A percentile compares a stretch with the other conserved stretches of the same genome.
Evolutionary conservation across 148 eudicot species (phyloP).

Genomic region (Fagopyrum tataricum): DNA sequence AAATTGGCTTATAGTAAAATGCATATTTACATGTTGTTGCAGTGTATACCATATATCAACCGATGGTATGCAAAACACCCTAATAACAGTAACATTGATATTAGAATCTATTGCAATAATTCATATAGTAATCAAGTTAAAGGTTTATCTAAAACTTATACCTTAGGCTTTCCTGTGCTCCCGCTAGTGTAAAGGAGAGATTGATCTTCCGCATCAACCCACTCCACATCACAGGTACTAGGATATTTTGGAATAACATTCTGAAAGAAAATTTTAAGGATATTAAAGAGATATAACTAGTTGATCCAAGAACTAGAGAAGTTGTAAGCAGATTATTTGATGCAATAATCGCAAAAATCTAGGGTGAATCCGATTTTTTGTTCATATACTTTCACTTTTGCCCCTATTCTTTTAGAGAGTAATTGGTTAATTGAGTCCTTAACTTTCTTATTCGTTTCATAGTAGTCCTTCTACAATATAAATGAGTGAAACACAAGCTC

Average conservation of each 20-base stretch:
- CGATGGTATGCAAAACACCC: constrained; percentile 99
- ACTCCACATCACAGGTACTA: constrained; percentile 71
- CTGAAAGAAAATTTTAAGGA: constrained; percentile 27
- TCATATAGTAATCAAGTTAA: constrained; percentile 5
- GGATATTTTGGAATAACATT: constrained; percentile 83
- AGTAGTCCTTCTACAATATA: too few species aligned
- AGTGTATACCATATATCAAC: constrained; percentile 97
- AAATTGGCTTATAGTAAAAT: constrained; percentile 90
- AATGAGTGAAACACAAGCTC: too few species aligned
- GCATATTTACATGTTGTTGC: constrained; percentile 97
- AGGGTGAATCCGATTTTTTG: too few species aligned
- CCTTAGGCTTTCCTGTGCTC: constrained; percentile 99
- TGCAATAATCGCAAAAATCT: background rate
- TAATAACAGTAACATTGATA: constrained; percentile 19
- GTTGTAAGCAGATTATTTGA: background rate
- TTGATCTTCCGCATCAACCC: constrained; percentile 98
- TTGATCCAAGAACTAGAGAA: background rate
- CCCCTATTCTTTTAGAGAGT: too few species aligned
- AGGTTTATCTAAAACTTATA: constrained; percentile 20
- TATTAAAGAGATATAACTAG: background rate
- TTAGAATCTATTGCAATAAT: constrained; percentile 10
- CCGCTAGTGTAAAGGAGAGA: constrained; percentile 97
- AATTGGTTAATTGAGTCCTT: too few species aligned
- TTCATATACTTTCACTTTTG: too few species aligned
- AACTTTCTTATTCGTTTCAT: too few species aligned